These are phyloP conservation scores for Calonectria hawksworthii DNA, from an alignment of 2,329 filamentous ascomycete genomes.

Conservation along the genomic window DNA sequence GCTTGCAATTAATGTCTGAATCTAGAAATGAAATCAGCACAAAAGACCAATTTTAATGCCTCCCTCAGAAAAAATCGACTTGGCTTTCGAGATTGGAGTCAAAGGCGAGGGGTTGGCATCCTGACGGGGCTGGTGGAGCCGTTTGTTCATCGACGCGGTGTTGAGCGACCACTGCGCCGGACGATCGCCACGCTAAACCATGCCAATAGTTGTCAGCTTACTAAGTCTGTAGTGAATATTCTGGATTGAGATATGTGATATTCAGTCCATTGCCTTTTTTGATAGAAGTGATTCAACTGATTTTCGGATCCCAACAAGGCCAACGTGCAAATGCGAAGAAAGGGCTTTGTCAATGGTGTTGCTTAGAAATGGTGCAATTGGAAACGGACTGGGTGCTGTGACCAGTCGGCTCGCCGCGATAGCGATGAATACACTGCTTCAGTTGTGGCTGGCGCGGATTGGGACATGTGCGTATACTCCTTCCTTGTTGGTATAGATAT, in stretches of 20 bases:
- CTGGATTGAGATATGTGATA: neutral
- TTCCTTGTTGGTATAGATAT: neutral
- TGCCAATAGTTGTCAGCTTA: neutral
- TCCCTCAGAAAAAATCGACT: neutral
- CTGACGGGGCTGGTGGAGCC: neutral
- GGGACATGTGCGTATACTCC: too few species aligned
- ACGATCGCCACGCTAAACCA: too few species aligned
- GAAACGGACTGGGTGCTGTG: neutral
- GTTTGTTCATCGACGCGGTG: neutral
- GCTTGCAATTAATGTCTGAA: neutral
- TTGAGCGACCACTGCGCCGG: neutral
- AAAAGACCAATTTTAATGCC: too few species aligned
- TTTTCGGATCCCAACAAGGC: neutral
- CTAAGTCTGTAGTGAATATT: neutral
- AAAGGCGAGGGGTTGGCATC: neutral
- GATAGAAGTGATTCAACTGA: accelerated
- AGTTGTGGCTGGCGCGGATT: neutral
- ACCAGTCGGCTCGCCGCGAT: neutral
- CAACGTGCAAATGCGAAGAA: neutral
- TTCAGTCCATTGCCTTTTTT: neutral
- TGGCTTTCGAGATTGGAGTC: neutral
- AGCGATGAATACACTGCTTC: neutral
- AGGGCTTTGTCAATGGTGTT: neutral
- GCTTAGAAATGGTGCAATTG: neutral
- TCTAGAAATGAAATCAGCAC: neutral